Evolutionary conservation across 768 basidiomycete genomes (phyloP).

Genomic region (Coprinellus aureogranulatus): DNA sequence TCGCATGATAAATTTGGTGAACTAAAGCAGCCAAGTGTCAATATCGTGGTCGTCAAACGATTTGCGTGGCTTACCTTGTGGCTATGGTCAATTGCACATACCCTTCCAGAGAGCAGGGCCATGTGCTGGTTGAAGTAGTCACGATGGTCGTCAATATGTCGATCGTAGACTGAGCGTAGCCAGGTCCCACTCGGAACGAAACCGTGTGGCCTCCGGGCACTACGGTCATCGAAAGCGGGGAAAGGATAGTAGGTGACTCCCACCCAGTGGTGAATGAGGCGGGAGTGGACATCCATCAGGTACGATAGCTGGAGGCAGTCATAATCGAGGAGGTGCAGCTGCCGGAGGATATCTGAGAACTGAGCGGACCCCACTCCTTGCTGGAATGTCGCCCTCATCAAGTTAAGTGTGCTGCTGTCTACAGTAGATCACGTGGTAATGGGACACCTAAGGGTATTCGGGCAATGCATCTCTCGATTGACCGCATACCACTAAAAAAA

Average conservation of each 20-base stretch:
- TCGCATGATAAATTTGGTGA: background rate
- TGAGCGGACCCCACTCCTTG: conserved; percentile 26
- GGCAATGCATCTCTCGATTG: too few species aligned
- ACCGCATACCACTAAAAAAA: too few species aligned
- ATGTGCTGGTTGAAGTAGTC: conserved; percentile 10
- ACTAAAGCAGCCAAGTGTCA: background rate
- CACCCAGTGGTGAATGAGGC: background rate
- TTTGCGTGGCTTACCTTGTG: conserved; percentile 13
- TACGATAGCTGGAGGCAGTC: conserved; percentile 22
- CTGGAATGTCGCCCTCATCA: conserved; percentile 21
- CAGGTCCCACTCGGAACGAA: conserved; percentile 14
- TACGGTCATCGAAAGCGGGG: conserved; percentile 12
- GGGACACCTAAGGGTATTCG: too few species aligned
- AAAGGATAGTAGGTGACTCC: background rate
- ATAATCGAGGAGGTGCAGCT: conserved; percentile 17
- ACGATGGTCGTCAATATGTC: conserved; percentile 13
- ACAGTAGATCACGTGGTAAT: too few species aligned
- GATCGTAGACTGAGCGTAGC: conserved; percentile 18
- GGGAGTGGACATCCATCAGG: background rate
- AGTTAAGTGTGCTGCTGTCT: conserved; percentile 1
- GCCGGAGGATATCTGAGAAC: conserved; percentile 22
- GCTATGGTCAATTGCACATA: conserved; percentile 12
- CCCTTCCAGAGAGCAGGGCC: conserved; percentile 4
- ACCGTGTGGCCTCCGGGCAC: conserved; percentile 10
- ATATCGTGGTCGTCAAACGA: background rate